These are phyloP conservation scores for Pseudogymnoascus sp. DNA, from an alignment of 2,329 filamentous ascomycete species.

Conservation along the genomic window DNA sequence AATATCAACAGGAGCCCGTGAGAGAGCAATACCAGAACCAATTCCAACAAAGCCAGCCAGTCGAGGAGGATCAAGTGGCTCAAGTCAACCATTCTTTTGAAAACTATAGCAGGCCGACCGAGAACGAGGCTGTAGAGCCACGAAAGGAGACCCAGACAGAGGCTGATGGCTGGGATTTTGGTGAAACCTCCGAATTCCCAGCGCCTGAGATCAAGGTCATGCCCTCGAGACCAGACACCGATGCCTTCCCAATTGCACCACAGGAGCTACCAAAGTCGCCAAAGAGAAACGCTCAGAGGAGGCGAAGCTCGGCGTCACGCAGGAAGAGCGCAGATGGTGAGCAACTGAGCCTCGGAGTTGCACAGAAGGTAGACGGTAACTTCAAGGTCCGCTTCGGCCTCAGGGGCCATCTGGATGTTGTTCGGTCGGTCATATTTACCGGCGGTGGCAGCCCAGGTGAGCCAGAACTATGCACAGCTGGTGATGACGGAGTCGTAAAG, in stretches of 20 bases:
- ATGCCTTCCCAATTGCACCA: slow-evolving; percentile 75
- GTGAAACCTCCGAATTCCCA: slow-evolving; percentile 58
- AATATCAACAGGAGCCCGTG: slow-evolving; percentile 15
- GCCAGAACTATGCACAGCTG: slow-evolving; percentile 91
- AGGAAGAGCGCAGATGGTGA: slow-evolving; percentile 63
- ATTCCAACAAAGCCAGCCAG: slow-evolving; percentile 25
- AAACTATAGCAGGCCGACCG: slow-evolving; percentile 44
- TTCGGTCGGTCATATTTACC: slow-evolving; percentile 92
- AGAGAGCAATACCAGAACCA: slow-evolving; percentile 14
- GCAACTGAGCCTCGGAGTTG: slow-evolving; percentile 39
- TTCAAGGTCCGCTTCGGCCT: slow-evolving; percentile 93
- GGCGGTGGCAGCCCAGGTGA: slow-evolving; percentile 92
- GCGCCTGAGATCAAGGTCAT: slow-evolving; percentile 45
- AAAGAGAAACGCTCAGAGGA: slow-evolving; percentile 61
- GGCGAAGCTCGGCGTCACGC: slow-evolving; percentile 71
- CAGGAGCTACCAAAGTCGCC: slow-evolving; percentile 71
- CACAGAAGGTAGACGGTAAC: slow-evolving; percentile 60
- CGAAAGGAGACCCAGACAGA: slow-evolving; percentile 35
- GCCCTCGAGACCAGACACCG: slow-evolving; percentile 70
- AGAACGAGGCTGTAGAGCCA: slow-evolving; percentile 24
- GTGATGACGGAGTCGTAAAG: slow-evolving; percentile 93
- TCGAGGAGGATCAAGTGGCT: slow-evolving; percentile 46
- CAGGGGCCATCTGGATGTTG: slow-evolving; percentile 85
- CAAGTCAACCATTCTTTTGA: slow-evolving; percentile 52
- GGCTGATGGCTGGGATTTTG: slow-evolving; percentile 85